Percentiles rank a stretch among this genome's conserved stretches.
Conservation (phyloP, 2,329 filamentous ascomycete genomes). For the Nothomitra cinnamomea region DNA sequence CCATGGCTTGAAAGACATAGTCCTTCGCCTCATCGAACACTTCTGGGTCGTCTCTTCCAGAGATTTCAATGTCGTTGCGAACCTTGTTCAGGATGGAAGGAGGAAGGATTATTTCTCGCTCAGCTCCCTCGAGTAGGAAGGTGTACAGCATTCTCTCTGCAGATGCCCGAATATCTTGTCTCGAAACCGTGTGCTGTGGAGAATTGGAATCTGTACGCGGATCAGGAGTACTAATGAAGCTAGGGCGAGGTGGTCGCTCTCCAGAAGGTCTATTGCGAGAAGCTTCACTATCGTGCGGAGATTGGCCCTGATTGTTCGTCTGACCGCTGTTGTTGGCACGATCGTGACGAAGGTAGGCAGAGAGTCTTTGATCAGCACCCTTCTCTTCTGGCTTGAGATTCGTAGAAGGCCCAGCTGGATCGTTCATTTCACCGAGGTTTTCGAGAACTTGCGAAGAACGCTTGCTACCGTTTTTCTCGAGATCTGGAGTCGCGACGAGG, state of each 20-base stretch:
- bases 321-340: slow-evolving; percentile 26
- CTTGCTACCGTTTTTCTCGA: slow-evolving; percentile 66
- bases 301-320: slow-evolving; percentile 16
- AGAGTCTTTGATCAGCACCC: slow-evolving; percentile 77
- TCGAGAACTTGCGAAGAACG: slow-evolving; percentile 70
- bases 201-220: slow-evolving; percentile 63
- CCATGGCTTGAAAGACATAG: slow-evolving; percentile 99
- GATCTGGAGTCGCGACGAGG: slow-evolving; percentile 79
- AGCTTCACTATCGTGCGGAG: slow-evolving; percentile 1
- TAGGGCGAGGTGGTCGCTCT: slow-evolving; percentile 34
- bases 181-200: slow-evolving; percentile 65
- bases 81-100: slow-evolving; percentile 75
- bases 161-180: slow-evolving; percentile 78
- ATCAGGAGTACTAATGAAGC: slow-evolving; percentile 44
- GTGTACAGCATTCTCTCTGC: slow-evolving; percentile 99
- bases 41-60: slow-evolving; percentile 86
- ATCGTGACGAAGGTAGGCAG: slow-evolving; percentile 57
- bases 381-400: slow-evolving; percentile 44
- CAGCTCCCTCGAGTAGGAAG: slow-evolving; percentile 83
- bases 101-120: slow-evolving; percentile 88
- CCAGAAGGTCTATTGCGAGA: slow-evolving; percentile 16
- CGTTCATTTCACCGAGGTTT: slow-evolving; percentile 48
- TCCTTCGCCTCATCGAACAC: slow-evolving; percentile 96
- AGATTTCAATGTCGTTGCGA: slow-evolving; percentile 73
- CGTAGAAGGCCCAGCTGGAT: slow-evolving; percentile 37